Evolutionary conservation across 2,329 filamentous ascomycete genomes (phyloP).

Genomic region (Fusarium sp.): DNA sequence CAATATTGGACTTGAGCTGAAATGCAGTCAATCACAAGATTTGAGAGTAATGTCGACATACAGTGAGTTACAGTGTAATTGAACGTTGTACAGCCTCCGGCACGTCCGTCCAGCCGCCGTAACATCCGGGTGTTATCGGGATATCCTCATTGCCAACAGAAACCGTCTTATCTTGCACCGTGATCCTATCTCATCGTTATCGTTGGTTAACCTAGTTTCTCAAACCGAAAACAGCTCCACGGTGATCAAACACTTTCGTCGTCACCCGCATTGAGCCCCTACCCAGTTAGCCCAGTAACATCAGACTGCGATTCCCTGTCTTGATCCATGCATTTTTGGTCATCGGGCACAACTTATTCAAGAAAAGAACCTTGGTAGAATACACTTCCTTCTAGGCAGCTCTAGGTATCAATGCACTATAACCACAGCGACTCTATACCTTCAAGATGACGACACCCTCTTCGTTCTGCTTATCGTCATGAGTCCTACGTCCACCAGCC

Average conservation of each 20-base stretch:
- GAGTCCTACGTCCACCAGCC: conserved; percentile 8
- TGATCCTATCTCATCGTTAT: background rate
- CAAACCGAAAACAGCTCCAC: conserved; percentile 4
- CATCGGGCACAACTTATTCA: conserved; percentile 31
- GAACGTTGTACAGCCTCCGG: background rate
- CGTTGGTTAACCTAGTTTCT: conserved; percentile 4
- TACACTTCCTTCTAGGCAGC: conserved; percentile 16
- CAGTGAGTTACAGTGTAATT: background rate
- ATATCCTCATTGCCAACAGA: background rate
- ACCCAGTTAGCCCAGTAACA: background rate
- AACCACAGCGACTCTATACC: background rate
- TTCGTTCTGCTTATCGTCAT: conserved; percentile 27
- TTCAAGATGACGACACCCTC: conserved; percentile 38
- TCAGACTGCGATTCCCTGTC: background rate
- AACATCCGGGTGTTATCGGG: conserved; percentile 27
- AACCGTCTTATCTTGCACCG: conserved; percentile 2
- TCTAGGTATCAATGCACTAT: conserved; percentile 5
- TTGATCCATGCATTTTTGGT: conserved; percentile 6
- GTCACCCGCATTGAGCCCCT: background rate
- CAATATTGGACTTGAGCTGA: background rate
- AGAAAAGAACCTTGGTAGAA: conserved; percentile 32
- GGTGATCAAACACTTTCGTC: conserved; percentile 14
- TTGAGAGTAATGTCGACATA: background rate
- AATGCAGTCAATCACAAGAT: background rate
- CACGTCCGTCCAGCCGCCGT: conserved; percentile 2